Base-by-base conservation (phyloP, 1,284 basidiomycete genomes). In the Bothia castanella region DNA sequence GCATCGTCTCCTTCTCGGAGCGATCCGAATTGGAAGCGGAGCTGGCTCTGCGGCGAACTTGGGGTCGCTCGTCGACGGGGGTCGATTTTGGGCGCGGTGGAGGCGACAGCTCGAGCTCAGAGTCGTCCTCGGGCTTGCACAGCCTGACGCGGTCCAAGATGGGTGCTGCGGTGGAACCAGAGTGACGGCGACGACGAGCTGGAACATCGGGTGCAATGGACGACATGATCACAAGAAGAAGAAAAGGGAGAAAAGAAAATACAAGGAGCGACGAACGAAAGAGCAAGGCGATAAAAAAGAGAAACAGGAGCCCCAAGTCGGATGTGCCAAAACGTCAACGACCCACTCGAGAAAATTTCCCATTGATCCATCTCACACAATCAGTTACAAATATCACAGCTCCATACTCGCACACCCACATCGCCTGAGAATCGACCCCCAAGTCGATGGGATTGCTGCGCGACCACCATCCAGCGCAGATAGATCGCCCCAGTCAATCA, bases 21-120 rank as follows among this genome's bases (percentile, higher is more conserved):
- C 55, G 56, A 42, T 68, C 71, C 49, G 68, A 70, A 45, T 53
- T 52, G 29, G 59, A 64, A 0, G 56, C 36, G 38, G 70, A 56
- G 49, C 54, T 58, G 5, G 53, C 45, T 20, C 66, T 49, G 19
- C 60, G 64, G 20, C 45, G 53, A 6, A 31, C 56, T 7, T 53
- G 55, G 0, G 54, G 62, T 0, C 66, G 58, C 25, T 68, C 69
- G 7, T 70, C 67, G 19, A 69, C 25, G 27, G 66, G 66, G 5
- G 66, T 68, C 5, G 66, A 68, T 32, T 69, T 69, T 19, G 66
- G 66, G 32, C 66, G 67, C 1, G 62, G 69, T 8, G 66, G 66
- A 10, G 66, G 66, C 0, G 38, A 8, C 3, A 60, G 42, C 5
- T 47, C 53, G 35, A 35, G 2, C n/a, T 57, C 55, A 0, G 43